Percentiles rank a stretch among this genome's conserved stretches.
Conservation (phyloP, 1,284 basidiomycete genomes). For the Wallemia ichthyophaga region DNA sequence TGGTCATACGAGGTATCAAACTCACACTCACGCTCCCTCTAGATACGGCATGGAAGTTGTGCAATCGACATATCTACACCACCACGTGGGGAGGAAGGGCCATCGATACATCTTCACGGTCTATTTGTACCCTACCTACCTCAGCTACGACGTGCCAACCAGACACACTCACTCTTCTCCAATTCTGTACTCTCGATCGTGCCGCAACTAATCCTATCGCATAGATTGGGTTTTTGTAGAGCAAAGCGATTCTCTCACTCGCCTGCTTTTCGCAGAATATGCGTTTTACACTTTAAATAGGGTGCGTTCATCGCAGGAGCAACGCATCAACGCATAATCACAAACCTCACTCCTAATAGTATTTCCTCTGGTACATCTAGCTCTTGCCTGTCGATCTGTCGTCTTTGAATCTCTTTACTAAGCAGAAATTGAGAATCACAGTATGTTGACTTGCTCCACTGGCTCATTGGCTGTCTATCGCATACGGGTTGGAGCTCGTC, state of each 20-base stretch:
- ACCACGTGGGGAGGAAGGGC: conserved; percentile 67
- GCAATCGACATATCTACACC: conserved; percentile 70
- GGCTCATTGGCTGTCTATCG: conserved; percentile 53
- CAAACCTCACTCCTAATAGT: no score
- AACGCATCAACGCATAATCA: no score
- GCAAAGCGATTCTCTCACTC: conserved; percentile 33
- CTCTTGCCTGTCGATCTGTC: conserved; percentile 59
- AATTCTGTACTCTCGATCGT: conserved; percentile 17
- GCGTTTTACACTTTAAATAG: conserved; percentile 87
- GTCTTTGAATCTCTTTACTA: conserved; percentile 24
- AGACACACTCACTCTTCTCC: conserved; percentile 9
- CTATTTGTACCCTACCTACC: conserved; percentile 82
- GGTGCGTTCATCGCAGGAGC: conserved; percentile 80
- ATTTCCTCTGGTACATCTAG: conserved; percentile 91
- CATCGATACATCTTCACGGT: conserved; percentile 95
- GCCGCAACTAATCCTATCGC: conserved; percentile 37
- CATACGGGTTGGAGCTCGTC: conserved; percentile 64
- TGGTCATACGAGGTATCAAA: no score
- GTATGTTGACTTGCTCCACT: conserved; percentile 42
- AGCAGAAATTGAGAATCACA: conserved; percentile 20
- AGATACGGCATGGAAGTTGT: conserved; percentile 87
- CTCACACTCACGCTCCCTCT: no score
- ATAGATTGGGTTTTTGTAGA: conserved; percentile 32
- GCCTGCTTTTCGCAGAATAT: conserved; percentile 67
- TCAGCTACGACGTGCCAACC: conserved; percentile 17